A percentile compares a stretch with the other conserved stretches of the same genome.
Conservation (phyloP, 192 early-diverging fungal species). For the Dimargaris xerosporica region DNA sequence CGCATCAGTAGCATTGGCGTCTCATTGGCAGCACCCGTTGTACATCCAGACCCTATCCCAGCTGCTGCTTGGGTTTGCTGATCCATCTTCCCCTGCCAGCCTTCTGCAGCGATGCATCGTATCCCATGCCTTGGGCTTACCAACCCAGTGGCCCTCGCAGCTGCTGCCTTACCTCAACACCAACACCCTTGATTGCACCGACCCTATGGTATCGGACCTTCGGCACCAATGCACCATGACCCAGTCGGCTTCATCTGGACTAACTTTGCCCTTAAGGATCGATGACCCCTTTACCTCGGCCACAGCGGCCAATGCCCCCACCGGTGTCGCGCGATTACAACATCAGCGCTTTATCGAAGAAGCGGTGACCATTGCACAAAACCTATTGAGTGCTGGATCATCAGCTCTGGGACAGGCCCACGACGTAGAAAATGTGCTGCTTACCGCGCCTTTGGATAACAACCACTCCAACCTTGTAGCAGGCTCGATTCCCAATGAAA, state of each 20-base stretch:
- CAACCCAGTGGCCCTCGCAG: neutral
- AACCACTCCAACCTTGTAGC: neutral
- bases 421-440: too few species aligned
- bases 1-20: neutral
- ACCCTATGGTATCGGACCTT: neutral
- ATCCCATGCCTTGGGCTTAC: neutral
- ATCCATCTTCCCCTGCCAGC: neutral
- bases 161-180: neutral
- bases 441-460: too few species aligned
- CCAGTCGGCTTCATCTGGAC: neutral
- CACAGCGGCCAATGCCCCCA: neutral
- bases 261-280: neutral
- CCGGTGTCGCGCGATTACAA: neutral
- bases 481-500: neutral
- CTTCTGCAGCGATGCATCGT: neutral
- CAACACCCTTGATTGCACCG: neutral
- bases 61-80: neutral
- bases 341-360: neutral
- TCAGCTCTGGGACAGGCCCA: neutral
- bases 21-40: neutral
- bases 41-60: neutral
- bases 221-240: neutral
- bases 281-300: neutral
- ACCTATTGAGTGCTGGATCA: neutral
- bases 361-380: neutral